Percentiles rank a stretch among this genome's conserved stretches.
phyloP scores from a whole-genome alignment of 306 rosid species.

The Sechiopsis laciniata region DNA sequence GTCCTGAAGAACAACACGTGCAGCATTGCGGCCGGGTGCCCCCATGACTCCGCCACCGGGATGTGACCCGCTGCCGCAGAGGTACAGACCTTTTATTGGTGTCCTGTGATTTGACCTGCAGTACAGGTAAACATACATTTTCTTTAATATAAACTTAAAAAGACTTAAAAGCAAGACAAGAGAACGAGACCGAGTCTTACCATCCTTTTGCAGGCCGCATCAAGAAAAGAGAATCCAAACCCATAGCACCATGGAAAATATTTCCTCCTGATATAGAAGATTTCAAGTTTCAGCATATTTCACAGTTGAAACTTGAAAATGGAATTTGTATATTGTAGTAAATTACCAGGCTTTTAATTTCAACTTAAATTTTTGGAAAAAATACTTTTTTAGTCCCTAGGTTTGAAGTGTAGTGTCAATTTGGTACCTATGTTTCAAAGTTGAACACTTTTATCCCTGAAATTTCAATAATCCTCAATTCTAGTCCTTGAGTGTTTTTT shows the following conservation, averaged over 20 bases:
- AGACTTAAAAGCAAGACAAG: background rate
- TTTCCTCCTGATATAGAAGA: constrained; percentile 56
- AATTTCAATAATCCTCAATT: no score
- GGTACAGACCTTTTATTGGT: constrained; percentile 58
- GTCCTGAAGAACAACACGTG: constrained; percentile 63
- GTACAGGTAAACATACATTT: background rate
- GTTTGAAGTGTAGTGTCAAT: no score
- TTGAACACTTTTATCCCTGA: no score
- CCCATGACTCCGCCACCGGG: constrained; percentile 99
- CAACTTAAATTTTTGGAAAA: background rate
- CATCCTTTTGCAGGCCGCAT: constrained; percentile 85
- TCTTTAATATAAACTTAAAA: background rate
- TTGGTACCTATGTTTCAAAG: no score
- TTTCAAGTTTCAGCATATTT: background rate
- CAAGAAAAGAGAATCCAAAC: constrained; percentile 82
- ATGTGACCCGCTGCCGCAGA: constrained; percentile 83
- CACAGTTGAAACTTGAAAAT: background rate
- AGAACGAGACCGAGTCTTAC: constrained; percentile 27
- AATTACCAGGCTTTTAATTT: background rate
- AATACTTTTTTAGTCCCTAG: no score
- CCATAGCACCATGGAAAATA: constrained; percentile 91
- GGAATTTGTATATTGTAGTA: background rate
- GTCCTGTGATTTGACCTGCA: constrained; percentile 74
- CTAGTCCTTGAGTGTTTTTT: no score
- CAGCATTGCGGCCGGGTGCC: constrained; percentile 86